Percentiles rank a stretch among this genome's conserved stretches.
Evolutionary conservation across 768 basidiomycete species (phyloP).

Genomic region (Megacollybia marginata): DNA sequence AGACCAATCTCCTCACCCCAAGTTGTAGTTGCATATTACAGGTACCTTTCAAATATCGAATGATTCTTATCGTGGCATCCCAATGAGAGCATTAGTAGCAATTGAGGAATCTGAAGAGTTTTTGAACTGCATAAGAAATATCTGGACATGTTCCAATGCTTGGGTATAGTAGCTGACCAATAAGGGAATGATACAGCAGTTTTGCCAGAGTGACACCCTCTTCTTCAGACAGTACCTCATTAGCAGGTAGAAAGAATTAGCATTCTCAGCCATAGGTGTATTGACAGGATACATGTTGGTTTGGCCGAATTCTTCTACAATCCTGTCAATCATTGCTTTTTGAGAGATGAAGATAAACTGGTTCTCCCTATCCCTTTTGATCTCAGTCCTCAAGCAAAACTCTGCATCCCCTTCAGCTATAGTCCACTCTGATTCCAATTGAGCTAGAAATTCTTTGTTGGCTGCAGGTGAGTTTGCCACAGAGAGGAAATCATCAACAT

Average conservation of each 20-base stretch:
- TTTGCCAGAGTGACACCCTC: not conserved
- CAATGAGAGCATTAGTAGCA: not conserved
- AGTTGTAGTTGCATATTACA: not conserved
- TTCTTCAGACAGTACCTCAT: not conserved
- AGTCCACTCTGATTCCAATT: no score
- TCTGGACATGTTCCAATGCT: no score
- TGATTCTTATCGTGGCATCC: not conserved
- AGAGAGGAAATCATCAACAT: no score
- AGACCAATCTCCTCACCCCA: not conserved
- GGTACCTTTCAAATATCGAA: not conserved
- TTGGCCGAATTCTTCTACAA: no score
- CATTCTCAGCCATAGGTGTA: not conserved
- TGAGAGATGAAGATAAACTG: not conserved
- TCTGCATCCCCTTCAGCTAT: no score
- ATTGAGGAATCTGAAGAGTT: not conserved
- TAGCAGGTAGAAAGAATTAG: not conserved
- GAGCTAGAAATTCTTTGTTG: no score
- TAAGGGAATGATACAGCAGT: not conserved
- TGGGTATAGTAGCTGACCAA: no score
- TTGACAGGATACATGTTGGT: not conserved
- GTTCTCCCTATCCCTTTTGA: no score
- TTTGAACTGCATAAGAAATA: not conserved
- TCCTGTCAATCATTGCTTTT: not conserved
- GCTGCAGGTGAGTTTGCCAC: no score
- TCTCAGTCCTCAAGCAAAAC: no score